phyloP scores from a whole-genome alignment of 1,284 basidiomycete species.

The Cutaneotrichosporon sp. region DNA sequence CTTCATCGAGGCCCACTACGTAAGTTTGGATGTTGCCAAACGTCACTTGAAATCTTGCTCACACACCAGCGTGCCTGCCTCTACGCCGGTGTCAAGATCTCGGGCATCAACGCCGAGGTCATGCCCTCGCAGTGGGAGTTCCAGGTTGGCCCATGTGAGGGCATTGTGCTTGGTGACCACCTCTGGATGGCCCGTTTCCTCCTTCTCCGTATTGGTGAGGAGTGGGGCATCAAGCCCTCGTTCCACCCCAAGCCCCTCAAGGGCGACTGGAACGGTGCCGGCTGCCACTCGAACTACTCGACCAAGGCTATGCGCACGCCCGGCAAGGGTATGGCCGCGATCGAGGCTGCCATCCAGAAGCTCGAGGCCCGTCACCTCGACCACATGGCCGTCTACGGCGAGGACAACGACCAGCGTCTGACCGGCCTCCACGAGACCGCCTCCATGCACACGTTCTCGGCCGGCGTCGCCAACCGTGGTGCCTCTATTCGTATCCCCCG shows the following conservation, averaged over 20 bases:
- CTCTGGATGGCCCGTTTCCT: conserved; percentile 96
- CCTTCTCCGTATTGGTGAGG: conserved; percentile 88
- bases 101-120: conserved; percentile 99
- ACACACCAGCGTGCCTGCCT: conserved; percentile 64
- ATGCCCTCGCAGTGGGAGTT: conserved; percentile 99
- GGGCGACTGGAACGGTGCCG: conserved; percentile 99
- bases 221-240: conserved; percentile 90
- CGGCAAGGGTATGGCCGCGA: conserved; percentile 84
- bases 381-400: conserved; percentile 95
- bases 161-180: conserved; percentile 98
- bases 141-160: conserved; percentile 97
- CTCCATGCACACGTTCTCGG: conserved; percentile 88
- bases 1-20: conserved; percentile 97
- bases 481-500: conserved; percentile 70
- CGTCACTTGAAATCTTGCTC: not conserved
- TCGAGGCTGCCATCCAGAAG: conserved; percentile 92
- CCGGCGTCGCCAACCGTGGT: conserved; percentile 96
- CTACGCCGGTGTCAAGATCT: conserved; percentile 96
- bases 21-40: conserved; percentile 30
- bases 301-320: conserved; percentile 88
- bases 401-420: conserved; percentile 91
- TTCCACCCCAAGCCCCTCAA: conserved; percentile 98
- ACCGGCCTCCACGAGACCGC: conserved; percentile 94
- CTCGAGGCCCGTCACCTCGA: conserved; percentile 77
- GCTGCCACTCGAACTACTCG: conserved; percentile 92